Evolutionary conservation across 805 yeast genomes (phyloP).

Genomic region (Saccharomyces paradoxus): DNA sequence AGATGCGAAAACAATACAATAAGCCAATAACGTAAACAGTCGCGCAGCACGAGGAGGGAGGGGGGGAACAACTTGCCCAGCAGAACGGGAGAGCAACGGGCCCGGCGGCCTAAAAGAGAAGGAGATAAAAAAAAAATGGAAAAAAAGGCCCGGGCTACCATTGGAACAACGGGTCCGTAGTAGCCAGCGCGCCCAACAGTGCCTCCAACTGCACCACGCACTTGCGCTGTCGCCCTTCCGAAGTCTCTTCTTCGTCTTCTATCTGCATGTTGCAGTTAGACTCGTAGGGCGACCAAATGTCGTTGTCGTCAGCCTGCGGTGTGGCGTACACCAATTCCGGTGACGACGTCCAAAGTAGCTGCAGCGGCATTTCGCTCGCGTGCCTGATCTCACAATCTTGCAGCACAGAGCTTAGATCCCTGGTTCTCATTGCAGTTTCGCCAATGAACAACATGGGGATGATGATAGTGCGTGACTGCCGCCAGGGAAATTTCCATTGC

Average conservation of each 20-base stretch:
- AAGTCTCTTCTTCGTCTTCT: neutral
- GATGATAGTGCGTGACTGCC: neutral
- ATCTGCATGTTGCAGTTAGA: neutral
- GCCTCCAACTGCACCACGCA: neutral
- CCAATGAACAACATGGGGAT: neutral
- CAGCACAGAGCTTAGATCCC: neutral
- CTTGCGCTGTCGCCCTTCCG: neutral
- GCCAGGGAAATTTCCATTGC: neutral
- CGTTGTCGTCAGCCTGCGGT: neutral
- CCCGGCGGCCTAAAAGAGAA: neutral
- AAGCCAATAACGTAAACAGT: neutral
- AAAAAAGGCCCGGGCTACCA: neutral
- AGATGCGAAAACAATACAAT: neutral
- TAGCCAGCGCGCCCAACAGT: neutral
- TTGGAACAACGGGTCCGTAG: neutral
- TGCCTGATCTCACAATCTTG: neutral
- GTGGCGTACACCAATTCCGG: neutral
- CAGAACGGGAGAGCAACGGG: neutral
- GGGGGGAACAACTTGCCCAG: neutral
- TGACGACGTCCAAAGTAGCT: neutral
- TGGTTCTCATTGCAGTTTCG: neutral
- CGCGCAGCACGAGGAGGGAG: neutral
- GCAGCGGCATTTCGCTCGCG: neutral
- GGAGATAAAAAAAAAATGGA: neutral
- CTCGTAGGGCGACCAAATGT: neutral